Base-by-base conservation (phyloP, 1,139 yeast genomes). In the Blastobotrys niveus region DNA sequence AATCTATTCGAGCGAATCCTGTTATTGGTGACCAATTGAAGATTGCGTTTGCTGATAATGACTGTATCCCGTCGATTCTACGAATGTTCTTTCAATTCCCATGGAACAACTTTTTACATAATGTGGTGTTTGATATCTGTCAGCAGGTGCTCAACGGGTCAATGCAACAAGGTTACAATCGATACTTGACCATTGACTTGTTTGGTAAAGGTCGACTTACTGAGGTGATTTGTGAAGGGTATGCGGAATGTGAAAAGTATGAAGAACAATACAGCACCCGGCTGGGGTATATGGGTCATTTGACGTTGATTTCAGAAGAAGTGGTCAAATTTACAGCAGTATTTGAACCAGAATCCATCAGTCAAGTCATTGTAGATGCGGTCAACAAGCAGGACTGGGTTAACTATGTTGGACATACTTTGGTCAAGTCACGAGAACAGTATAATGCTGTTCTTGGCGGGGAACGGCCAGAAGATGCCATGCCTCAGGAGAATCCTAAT, bases 101-200 rank as follows among this genome's bases (percentile, higher is more conserved):
- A 4, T 91, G 99, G 98, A 91, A 91, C 65, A 91, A 91, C 63
- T 91, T 91, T 61, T 73, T 94, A 66, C 99, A 91, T 66, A 91
- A 91, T 60, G 98, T 93, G 47, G 96, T 91, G 7, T 91, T 91
- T 68, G 99, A 91, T 65, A 86, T 91, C 54, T 94, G 91, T 33
- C 99, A 93, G 66, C 99, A 91, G 65, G 83, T 91, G 12, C 75
- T 91, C 61, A 89, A 88, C 64, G 98, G 97, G 1, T 85, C 95
- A 17, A 86, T 91, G 89, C 95, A 88, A 52, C 83, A 86, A 57
- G 85, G 87, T 1, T 91, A 83, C 70, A 91, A 91, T 67, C 82
- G 85, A 57, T 89, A 82, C 59, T 67, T 91, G 47, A 95, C 95
- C 22, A 80, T 86, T 53, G 95, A 89, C 58, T 70, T 93, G 52